Base-by-base conservation (phyloP, 2,329 filamentous ascomycete genomes). In the Ampelomyces quisqualis region DNA sequence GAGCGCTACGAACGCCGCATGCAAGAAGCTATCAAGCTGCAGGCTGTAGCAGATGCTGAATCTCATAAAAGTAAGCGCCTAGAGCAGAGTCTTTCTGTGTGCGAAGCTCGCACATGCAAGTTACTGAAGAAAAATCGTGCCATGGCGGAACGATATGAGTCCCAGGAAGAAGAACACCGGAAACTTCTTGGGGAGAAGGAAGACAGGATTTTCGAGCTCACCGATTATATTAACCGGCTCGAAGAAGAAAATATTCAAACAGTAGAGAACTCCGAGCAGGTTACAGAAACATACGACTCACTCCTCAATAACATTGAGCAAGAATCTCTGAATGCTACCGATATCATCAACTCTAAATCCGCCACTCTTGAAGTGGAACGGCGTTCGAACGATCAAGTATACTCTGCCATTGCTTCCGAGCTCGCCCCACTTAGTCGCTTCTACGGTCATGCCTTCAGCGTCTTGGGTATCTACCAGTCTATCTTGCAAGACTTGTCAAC, bases 1-100 rank as follows among this genome's bases (percentile, higher is more conserved):
- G 36, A 49, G 20, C 52, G 48, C 9, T 52, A 53, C 17, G 45
- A 51, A 17, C 32, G 31, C 5, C 48, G 45, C 23, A 31, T 53
- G 6, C n/a, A 33, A 3, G 32, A 39, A 6, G 34, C 37, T n/a
- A 14, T 38, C 8, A 40, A 30, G 13, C 36, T 34, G 9, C 39
- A 48, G n/a, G 10, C 34, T 3, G 33, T 32, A 6, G 34, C 33
- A 30, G 29, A 34, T 7, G 35, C 40, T 7, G 24, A 37, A 11
- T 14, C 24, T 4, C 32, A 37, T 9, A 51, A 48, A 13, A 43
- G 49, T 3, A 37, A 50, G 7, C 35, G 32, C 20, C 26, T 59
- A 21, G 40, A 55, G 20, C 14, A 21, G 9, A 21, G 55, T 10
- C 26, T 51, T 2, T 21, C 33, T 5, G 14, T 51, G 3, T 45